Evolutionary conservation across 768 basidiomycete genomes (phyloP), one percentile per base, ranked within the genome.

Genomic region (Myochromella boudieri): DNA sequence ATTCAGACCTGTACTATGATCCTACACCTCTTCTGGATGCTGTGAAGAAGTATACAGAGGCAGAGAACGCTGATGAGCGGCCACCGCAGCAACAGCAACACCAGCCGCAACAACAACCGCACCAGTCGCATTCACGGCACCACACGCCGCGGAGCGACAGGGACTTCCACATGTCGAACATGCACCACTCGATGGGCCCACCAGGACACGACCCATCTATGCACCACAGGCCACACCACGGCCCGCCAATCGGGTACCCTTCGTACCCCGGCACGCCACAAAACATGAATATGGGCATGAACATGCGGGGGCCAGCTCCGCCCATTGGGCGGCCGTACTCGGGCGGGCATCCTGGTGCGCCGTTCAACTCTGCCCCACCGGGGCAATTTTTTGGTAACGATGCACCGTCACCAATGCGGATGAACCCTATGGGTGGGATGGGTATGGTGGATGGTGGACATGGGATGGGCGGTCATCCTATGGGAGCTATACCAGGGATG

Each of bases 1-100:
- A 76, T 48, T 88, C 88, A 3, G 76, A 82, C 15, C 68, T 91
- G 14, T 89, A 87, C 61, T 91, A 85, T 43, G 78, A 91, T 61
- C 75, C 88, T 10, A 77, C 81, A 9, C 72, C 70, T 3, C 75
- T 90, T 5, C 66, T 75, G 11, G 75, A 84, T 51, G 69, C 76
- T 21, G 63, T 79, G 32, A 78, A 76, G 52, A 74, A 72, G 48
- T 67, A 71, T 44, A 63, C 62, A 37, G 75, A 77, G 33, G 69
- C 70, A 38, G 76, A 78, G 52, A 66, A 64, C 20, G 64, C 61
- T 14, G 63, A 67, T 37, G 70, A 69, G 37, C 57, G 58, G 24
- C 68, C 65, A 34, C 67, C 63, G 36, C 67, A 67, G 24, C 59
- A 57, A 15, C 65, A 63, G 29, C 52, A 51, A 6, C 61, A 61